Base-by-base conservation (phyloP, 2,329 filamentous ascomycete genomes). In the Alternaria novae-zelandiae region DNA sequence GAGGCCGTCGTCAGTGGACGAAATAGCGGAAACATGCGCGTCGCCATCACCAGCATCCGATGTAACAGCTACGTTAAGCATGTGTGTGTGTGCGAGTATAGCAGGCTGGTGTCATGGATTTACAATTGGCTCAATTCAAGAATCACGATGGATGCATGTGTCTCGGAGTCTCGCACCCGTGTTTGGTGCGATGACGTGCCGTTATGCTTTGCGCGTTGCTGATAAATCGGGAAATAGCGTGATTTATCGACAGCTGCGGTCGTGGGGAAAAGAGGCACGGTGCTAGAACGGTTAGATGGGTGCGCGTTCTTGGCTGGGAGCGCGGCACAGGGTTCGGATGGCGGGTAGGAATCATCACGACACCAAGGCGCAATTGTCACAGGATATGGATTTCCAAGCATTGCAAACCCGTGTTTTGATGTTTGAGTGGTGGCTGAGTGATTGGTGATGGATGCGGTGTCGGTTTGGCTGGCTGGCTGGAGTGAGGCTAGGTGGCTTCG, bases 151-250 rank as follows among this genome's bases (percentile, higher is more conserved):
- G 12, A 23, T 12, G 28, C 21, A 13, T 44, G 21, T 12, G 41
- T 12, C 10, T 41, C 20, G 58, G 36, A 41, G 28, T 41, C 26
- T 13, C 45, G 20, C 46, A 26, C 32, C 56, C 46, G 49, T n/a
- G 20, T 54, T 43, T 25, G 28, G 60, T 36, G 58, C 59, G 59
- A 68, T 69, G 67, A 73, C 65, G 69, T 69, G 51, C 47, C 26
- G 54, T 54, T 51, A 23, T 44, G n/a, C 41, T 43, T 59, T 28
- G 32, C 53, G 64, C 25, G 54, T 43, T 74, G 73, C 73, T 76
- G 71, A 76, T 72, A 75, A 76, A 76, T 76, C 69, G 64, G 67
- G 45, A 30, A 26, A 58, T 58, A 41, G 46, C 25, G 30, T 30
- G 28, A 36, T 51, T 53, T 51, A 23, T 51, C 61, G 41, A 51